Evolutionary conservation across 495 filamentous ascomycete genomes (phyloP).

Genomic region (Clavariopsis aquatica): DNA sequence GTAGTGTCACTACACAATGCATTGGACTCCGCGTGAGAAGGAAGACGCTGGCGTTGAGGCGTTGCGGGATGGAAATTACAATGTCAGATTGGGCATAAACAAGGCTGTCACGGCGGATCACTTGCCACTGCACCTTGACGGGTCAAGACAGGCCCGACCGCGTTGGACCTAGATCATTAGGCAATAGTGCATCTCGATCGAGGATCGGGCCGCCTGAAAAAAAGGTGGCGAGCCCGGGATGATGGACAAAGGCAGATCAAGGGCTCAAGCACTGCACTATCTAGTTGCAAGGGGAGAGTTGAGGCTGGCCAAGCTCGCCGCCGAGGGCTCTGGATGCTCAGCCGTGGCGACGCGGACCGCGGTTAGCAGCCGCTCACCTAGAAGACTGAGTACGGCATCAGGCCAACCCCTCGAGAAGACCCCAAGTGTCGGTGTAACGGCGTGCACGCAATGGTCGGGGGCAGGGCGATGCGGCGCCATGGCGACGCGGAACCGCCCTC

Average conservation of each 20-base stretch:
- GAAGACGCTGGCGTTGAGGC: neutral
- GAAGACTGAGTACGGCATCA: constrained; percentile 23
- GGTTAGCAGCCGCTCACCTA: constrained; percentile 31
- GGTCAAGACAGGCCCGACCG: neutral
- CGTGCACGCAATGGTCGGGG: neutral
- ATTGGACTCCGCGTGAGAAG: neutral
- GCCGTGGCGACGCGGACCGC: constrained; percentile 33
- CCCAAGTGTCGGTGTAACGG: constrained; percentile 13
- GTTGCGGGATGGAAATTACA: neutral
- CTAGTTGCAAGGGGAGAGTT: neutral
- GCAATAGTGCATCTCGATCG: constrained; percentile 9
- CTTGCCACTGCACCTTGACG: constrained; percentile 5
- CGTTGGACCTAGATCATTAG: neutral
- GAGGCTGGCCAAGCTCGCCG: neutral
- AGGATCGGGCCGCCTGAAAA: constrained; percentile 25
- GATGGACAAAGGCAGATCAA: neutral
- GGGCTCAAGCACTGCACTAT: neutral
- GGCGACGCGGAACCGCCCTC: neutral
- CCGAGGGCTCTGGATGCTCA: constrained; percentile 3
- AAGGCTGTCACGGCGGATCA: constrained; percentile 4
- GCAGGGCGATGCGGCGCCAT: too few relatives aligned
- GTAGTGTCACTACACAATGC: constrained; percentile 19
- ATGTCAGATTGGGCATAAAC: neutral
- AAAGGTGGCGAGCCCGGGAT: constrained; percentile 15
- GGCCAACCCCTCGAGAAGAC: constrained; percentile 13